Evolutionary conservation across 768 basidiomycete species (phyloP).

Genomic region (Hydnomerulius pinastri): DNA sequence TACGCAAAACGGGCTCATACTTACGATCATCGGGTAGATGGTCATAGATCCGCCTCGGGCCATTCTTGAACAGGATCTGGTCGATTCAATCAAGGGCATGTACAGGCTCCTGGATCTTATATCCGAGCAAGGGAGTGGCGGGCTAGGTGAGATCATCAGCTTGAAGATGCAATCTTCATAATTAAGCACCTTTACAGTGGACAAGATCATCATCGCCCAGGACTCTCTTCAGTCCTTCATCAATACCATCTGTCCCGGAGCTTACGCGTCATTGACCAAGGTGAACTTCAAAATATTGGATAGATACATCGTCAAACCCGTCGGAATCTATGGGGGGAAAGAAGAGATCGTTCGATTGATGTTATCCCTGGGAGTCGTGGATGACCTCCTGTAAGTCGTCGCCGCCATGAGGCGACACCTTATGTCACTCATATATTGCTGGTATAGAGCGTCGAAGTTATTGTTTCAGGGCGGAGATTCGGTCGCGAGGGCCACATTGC

Average conservation of each 20-base stretch:
- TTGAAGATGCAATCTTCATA: not conserved
- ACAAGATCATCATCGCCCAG: slow-evolving; percentile 57
- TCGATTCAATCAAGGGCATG: slow-evolving; percentile 37
- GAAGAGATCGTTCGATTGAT: slow-evolving; percentile 47
- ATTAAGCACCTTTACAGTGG: slow-evolving; percentile 34
- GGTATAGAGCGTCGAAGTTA: too few relatives aligned
- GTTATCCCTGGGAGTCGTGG: slow-evolving; percentile 32
- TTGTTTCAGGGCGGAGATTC: not conserved
- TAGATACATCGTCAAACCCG: slow-evolving; percentile 38
- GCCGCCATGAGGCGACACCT: not conserved
- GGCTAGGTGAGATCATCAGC: slow-evolving; percentile 39
- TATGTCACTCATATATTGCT: not conserved
- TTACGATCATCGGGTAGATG: not conserved
- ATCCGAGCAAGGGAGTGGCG: slow-evolving; percentile 46
- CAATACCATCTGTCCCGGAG: slow-evolving; percentile 45
- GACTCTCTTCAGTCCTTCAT: slow-evolving; percentile 45
- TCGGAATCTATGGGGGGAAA: slow-evolving; percentile 55
- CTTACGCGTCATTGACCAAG: slow-evolving; percentile 50
- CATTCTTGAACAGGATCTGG: slow-evolving; percentile 7
- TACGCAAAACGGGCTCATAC: not conserved
- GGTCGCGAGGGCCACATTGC: slow-evolving; percentile 27
- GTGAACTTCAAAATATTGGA: slow-evolving; percentile 54
- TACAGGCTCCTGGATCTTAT: slow-evolving; percentile 50
- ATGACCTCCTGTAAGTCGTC: slow-evolving; percentile 38
- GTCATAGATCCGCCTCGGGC: not conserved